Evolutionary conservation across 2,329 filamentous ascomycete species (phyloP).

Genomic region (Cercospora nicotianae): DNA sequence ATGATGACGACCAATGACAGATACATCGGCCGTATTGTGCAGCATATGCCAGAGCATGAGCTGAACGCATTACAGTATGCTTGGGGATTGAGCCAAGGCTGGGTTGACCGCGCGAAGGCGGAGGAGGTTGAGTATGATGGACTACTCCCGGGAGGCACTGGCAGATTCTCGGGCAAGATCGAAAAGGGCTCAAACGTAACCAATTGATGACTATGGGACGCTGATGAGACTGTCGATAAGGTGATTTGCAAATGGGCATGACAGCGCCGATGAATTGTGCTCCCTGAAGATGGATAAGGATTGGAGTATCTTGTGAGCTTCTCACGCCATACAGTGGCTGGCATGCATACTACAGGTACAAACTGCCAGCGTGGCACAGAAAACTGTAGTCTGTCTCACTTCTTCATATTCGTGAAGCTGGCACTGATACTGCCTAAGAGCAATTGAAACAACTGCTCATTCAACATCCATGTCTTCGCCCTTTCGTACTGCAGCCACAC

Average conservation of each 20-base stretch:
- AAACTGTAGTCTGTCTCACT: neutral
- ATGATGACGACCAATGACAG: slow-evolving; percentile 44
- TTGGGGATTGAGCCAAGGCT: slow-evolving; percentile 39
- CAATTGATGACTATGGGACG: neutral
- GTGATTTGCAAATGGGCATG: neutral
- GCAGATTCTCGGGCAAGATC: slow-evolving; percentile 40
- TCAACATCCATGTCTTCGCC: neutral
- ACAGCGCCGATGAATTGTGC: neutral
- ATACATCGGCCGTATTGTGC: slow-evolving; percentile 44
- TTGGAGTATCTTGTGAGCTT: neutral
- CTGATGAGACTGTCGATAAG: neutral
- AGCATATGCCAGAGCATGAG: slow-evolving; percentile 40
- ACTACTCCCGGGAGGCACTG: slow-evolving; percentile 42
- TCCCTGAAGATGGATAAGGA: neutral
- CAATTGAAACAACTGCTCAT: neutral
- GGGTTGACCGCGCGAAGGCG: slow-evolving; percentile 35
- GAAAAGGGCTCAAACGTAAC: neutral
- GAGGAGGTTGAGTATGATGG: slow-evolving; percentile 47
- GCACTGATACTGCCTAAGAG: neutral
- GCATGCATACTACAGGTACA: neutral
- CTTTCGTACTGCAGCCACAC: neutral
- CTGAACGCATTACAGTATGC: slow-evolving; percentile 34
- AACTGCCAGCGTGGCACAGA: neutral
- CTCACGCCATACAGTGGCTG: neutral
- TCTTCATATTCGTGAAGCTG: neutral